phyloP scores from a whole-genome alignment of 306 rosid species.

The Vicia sativa region DNA sequence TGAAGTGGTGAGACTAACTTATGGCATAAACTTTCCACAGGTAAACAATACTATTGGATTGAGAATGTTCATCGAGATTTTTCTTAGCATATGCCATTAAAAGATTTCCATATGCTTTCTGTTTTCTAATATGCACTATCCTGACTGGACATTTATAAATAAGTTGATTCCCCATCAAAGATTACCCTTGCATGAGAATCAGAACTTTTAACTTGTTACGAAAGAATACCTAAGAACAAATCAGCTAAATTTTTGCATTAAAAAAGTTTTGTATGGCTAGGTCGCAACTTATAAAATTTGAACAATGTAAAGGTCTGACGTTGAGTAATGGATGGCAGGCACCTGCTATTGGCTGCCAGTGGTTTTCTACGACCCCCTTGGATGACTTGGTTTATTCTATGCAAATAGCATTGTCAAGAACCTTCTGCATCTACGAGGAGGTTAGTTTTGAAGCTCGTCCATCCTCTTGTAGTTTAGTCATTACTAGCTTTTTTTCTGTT shows the following conservation, averaged over 20 bases:
- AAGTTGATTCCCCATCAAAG: background rate
- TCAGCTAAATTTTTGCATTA: conserved; percentile 1
- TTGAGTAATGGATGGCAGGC: conserved; percentile 54
- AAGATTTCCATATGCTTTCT: conserved; percentile 4
- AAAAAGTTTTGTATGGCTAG: conserved; percentile 27
- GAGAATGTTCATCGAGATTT: conserved; percentile 30
- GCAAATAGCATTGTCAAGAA: conserved; percentile 81
- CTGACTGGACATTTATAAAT: conserved; percentile 15
- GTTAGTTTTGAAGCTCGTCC: conserved; percentile 44
- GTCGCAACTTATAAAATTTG: conserved; percentile 17
- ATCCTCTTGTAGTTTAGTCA: conserved; percentile 28
- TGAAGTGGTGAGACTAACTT: conserved; percentile 54
- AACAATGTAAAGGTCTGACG: conserved; percentile 7
- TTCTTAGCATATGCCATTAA: conserved; percentile 18
- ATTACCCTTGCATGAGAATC: conserved; percentile 17
- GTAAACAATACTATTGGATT: conserved; percentile 46
- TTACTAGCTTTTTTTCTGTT: conserved; percentile 35
- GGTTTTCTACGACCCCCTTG: conserved; percentile 67
- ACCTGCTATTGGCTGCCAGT: conserved; percentile 71
- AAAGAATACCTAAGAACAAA: conserved; percentile 21
- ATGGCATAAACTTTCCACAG: conserved; percentile 79
- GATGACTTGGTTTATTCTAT: conserved; percentile 53
- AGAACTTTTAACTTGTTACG: conserved; percentile 13
- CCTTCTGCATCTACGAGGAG: conserved; percentile 90
- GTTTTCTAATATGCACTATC: conserved; percentile 2